Base-by-base conservation (phyloP, 371 early-diverging fungal species). In the Mortierella sp. region DNA sequence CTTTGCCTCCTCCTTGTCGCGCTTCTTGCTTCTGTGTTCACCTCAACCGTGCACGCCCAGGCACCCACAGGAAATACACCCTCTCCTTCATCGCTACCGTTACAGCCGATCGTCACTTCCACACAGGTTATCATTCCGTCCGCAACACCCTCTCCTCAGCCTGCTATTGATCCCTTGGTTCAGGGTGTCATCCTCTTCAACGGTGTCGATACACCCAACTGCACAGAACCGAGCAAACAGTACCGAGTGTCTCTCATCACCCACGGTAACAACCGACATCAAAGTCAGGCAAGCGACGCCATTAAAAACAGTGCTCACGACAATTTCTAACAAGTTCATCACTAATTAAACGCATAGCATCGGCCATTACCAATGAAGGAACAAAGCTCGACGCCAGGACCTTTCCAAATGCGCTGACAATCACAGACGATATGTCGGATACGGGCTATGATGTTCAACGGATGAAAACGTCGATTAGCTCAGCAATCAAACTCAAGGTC, bases 241-340 rank as follows among this genome's bases (percentile, higher is more conserved):
- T 23, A 50, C 34, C 58, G 56, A 3, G 27, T 64, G 14, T 55
- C 50, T 0, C 48, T 71, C 19, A 71, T 71, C 55, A 60, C 72
- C 19, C 64, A 71, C 53, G 43, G 72, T 64, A 64, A n/a, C n/a
- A n/a, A n/a, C n/a, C n/a, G n/a, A n/a, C n/a, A n/a, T n/a, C n/a
- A n/a, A n/a, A n/a, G n/a, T n/a, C n/a, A n/a, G n/a, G n/a, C n/a
- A n/a, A n/a, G n/a, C n/a, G n/a, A n/a, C n/a, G n/a, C n/a, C n/a
- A n/a, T n/a, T n/a, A n/a, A n/a, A n/a, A n/a, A n/a, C n/a, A n/a
- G n/a, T n/a, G n/a, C n/a, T n/a, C n/a, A n/a, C n/a, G n/a, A n/a
- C n/a, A n/a, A n/a, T n/a, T n/a, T n/a, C n/a, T n/a, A n/a, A n/a
- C n/a, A n/a, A n/a, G n/a, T n/a, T n/a, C 37, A 34, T 34, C 37